Evolutionary conservation across 73 alveolate species (phyloP).

Genomic region (Blepharisma stoltei): DNA sequence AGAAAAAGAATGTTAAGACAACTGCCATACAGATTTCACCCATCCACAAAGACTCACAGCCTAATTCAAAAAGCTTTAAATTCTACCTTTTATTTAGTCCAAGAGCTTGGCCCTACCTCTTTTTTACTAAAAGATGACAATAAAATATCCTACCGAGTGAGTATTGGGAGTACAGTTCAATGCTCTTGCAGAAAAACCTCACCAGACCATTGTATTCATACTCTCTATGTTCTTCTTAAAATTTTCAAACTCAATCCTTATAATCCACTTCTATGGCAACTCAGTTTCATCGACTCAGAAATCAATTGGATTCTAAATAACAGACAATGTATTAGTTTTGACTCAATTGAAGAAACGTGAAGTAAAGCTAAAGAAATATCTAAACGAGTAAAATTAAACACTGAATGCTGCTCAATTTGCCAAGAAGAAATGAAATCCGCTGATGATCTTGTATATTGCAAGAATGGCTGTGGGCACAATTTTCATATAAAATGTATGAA

Average conservation of each 20-base stretch:
- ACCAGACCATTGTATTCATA: conserved; percentile 47
- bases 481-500: conserved; percentile 57
- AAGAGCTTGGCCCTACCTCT: background rate
- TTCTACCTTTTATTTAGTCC: no score
- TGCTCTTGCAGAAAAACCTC: background rate
- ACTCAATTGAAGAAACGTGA: conserved; percentile 23
- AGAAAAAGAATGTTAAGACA: no score
- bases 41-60: no score
- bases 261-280: conserved; percentile 42
- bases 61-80: no score
- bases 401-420: conserved; percentile 50
- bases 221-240: conserved; percentile 38
- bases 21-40: no score
- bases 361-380: conserved; percentile 15
- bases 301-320: conserved; percentile 10
- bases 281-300: conserved; percentile 32
- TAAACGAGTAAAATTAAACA: conserved; percentile 8
- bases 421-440: conserved; percentile 31
- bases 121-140: background rate
- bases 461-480: conserved; percentile 47
- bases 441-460: conserved; percentile 46
- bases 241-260: conserved; percentile 34
- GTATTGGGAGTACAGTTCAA: background rate
- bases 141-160: background rate
- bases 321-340: conserved; percentile 12